Conservation (phyloP, 495 filamentous ascomycete genomes). For the Podospora sp. region DNA sequence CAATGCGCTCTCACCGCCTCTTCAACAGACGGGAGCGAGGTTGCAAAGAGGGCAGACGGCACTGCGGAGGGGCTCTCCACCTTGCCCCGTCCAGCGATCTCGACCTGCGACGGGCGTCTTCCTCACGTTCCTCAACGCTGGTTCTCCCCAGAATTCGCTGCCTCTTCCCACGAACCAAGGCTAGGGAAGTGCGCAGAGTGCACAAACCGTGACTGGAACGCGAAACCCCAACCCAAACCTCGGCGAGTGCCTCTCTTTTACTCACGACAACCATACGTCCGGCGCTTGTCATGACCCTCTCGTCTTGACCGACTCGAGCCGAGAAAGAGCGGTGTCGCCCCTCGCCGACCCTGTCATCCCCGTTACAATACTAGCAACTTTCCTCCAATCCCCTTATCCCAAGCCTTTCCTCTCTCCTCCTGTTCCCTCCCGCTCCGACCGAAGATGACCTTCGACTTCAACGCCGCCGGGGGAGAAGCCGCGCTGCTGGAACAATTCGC, state of each 20-base stretch:
- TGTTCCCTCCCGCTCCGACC: slow-evolving; percentile 29
- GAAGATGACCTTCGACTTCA: slow-evolving; percentile 61
- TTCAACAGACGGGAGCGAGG: slow-evolving; percentile 36
- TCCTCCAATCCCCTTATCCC: slow-evolving; percentile 34
- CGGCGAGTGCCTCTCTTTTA: slow-evolving; percentile 3
- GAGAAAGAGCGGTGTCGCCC: slow-evolving; percentile 45
- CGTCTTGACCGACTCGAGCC: slow-evolving; percentile 40
- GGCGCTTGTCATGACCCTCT: slow-evolving; percentile 36
- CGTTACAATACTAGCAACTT: slow-evolving; percentile 36
- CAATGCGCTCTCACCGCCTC: slow-evolving; percentile 44
- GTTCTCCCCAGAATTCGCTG: slow-evolving; percentile 21
- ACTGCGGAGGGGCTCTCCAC: slow-evolving; percentile 17
- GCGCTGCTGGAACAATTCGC: slow-evolving; percentile 56
- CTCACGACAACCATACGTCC: slow-evolving; percentile 12
- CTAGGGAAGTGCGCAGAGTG: background rate
- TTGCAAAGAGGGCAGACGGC: slow-evolving; percentile 26
- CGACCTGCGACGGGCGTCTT: slow-evolving; percentile 19
- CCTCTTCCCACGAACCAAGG: slow-evolving; percentile 12
- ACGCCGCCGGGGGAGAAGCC: slow-evolving; percentile 51
- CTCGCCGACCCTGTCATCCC: slow-evolving; percentile 24
- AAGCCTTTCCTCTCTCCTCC: slow-evolving; percentile 23
- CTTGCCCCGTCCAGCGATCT: slow-evolving; percentile 12
- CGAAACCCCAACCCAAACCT: slow-evolving; percentile 12
- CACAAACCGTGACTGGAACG: background rate
- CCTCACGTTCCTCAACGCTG: slow-evolving; percentile 18